These are phyloP conservation scores for Sextonia rubra DNA, from an alignment of 164 flowering plant species.

Conservation along the genomic window DNA sequence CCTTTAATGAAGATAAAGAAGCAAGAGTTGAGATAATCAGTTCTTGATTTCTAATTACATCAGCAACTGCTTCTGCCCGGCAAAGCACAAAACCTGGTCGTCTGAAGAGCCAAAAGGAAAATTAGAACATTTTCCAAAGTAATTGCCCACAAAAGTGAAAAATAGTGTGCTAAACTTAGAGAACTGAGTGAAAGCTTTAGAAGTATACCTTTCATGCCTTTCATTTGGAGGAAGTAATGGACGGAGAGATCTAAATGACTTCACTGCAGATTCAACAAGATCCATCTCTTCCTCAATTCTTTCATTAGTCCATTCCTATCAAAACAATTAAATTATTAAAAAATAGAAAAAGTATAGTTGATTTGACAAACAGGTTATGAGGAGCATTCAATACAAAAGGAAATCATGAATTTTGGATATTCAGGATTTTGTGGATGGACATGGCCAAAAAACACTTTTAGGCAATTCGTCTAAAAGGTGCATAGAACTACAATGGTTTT, in stretches of 20 bases:
- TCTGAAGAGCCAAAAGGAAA: conserved; percentile 32
- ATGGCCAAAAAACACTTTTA: not conserved
- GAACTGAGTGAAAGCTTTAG: not conserved
- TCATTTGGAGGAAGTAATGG: conserved; percentile 54
- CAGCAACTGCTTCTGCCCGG: conserved; percentile 38
- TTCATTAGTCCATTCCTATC: conserved; percentile 80
- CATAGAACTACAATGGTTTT: no score
- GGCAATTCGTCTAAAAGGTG: not conserved
- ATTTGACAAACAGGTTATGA: not conserved
- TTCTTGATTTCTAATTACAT: conserved; percentile 38
- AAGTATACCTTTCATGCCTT: conserved; percentile 59
- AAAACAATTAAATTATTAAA: conserved; percentile 1
- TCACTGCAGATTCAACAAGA: conserved; percentile 62
- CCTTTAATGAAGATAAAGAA: conserved; percentile 66
- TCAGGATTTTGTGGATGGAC: not conserved
- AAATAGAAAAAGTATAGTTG: not conserved
- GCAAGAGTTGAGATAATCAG: conserved; percentile 82
- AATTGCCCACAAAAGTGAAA: not conserved
- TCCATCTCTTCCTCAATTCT: conserved; percentile 69
- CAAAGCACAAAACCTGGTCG: conserved; percentile 69
- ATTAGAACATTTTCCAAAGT: not conserved
- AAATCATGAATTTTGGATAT: not conserved
- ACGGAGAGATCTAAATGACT: conserved; percentile 63
- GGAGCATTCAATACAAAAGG: not conserved
- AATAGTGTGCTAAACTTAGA: not conserved